These are phyloP conservation scores for Scolecobasidium constrictum DNA, from an alignment of 2,329 filamentous ascomycete species.

Conservation along the genomic window DNA sequence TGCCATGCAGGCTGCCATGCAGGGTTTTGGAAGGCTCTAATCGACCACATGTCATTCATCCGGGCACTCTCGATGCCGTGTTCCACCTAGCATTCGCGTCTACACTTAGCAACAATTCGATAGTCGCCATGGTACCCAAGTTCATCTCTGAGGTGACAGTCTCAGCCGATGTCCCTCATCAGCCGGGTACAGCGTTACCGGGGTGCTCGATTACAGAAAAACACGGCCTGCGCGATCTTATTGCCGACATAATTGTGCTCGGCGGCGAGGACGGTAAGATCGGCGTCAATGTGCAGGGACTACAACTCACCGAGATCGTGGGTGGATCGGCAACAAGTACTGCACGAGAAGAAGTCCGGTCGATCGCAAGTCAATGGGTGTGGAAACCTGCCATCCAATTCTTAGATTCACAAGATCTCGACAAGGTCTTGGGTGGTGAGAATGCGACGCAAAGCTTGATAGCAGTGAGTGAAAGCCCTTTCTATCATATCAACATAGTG, in stretches of 20 bases:
- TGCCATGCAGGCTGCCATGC: neutral
- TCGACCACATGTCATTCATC: conserved; percentile 7
- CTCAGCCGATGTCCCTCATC: neutral
- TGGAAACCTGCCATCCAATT: neutral
- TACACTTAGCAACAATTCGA: neutral
- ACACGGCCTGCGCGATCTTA: neutral
- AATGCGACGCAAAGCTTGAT: neutral
- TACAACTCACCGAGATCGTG: neutral
- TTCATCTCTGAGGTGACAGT: neutral
- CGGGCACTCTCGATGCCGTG: conserved; percentile 3
- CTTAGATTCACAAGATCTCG: neutral
- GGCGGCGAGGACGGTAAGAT: neutral
- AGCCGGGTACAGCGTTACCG: neutral
- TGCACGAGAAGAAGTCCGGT: neutral
- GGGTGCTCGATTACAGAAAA: neutral
- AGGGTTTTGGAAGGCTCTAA: neutral
- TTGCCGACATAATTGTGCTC: neutral
- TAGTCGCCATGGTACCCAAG: neutral
- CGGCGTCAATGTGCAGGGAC: neutral
- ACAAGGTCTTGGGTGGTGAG: neutral
- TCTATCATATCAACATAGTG: too few species aligned
- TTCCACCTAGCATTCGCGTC: conserved; percentile 4
- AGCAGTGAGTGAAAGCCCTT: too few species aligned
- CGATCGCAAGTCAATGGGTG: neutral
- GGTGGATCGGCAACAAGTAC: neutral